These are phyloP conservation scores for Westerdykella ornata DNA, from an alignment of 2,329 filamentous ascomycete species.

Conservation along the genomic window DNA sequence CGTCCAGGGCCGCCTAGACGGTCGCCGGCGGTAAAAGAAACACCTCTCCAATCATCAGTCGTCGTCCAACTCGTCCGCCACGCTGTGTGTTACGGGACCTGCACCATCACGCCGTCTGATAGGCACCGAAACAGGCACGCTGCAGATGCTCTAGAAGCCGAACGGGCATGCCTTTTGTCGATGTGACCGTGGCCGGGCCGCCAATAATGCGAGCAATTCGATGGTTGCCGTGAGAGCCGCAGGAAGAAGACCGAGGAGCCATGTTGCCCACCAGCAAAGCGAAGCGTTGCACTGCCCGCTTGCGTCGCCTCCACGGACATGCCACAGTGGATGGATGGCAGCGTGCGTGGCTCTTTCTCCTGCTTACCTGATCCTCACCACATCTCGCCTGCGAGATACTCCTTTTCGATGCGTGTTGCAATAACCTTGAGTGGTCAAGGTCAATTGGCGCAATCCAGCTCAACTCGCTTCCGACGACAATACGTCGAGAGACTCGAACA, in stretches of 20 bases:
- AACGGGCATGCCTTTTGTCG: slow-evolving; percentile 1
- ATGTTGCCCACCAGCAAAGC: not conserved
- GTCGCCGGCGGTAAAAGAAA: slow-evolving; percentile 26
- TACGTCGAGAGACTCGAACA: no score
- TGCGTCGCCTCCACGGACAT: not conserved
- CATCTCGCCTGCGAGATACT: not conserved
- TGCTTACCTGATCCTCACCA: not conserved
- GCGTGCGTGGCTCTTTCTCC: not conserved
- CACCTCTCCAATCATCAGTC: slow-evolving; percentile 30
- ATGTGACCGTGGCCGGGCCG: slow-evolving; percentile 8
- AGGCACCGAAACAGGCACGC: slow-evolving; percentile 9
- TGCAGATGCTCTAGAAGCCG: not conserved
- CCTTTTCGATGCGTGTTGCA: no score
- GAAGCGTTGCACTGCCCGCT: not conserved
- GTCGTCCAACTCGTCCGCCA: slow-evolving; percentile 8
- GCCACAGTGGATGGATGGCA: not conserved
- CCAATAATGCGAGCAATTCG: slow-evolving; percentile 12
- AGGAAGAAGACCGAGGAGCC: not conserved
- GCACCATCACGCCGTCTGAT: slow-evolving; percentile 13
- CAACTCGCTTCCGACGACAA: no score
- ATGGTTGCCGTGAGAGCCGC: not conserved
- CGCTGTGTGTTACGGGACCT: slow-evolving; percentile 17
- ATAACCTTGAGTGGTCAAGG: no score
- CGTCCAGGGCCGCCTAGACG: slow-evolving; percentile 8
- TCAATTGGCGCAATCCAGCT: no score